Evolutionary conservation across 73 alveolate species (phyloP).

Genomic region (Paramecium bursaria): DNA sequence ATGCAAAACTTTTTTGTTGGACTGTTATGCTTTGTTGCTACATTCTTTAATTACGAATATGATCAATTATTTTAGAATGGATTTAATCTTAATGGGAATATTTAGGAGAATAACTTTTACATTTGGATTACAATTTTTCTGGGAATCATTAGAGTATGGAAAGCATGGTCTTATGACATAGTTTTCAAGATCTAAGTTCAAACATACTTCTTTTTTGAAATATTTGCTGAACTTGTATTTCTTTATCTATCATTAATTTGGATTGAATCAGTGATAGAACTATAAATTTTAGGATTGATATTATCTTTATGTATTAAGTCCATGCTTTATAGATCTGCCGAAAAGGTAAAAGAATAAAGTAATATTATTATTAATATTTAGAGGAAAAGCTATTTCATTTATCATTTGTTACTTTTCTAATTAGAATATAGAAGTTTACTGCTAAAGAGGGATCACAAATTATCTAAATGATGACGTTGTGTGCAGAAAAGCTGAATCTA

Average conservation of each 20-base stretch:
- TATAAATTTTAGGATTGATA: conserved; percentile 25
- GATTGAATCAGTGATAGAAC: conserved; percentile 53
- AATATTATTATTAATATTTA: not conserved
- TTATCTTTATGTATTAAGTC: conserved; percentile 34
- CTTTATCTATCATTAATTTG: conserved; percentile 23
- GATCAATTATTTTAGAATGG: not conserved
- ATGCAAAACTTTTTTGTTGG: conserved; percentile 40
- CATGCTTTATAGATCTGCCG: conserved; percentile 59
- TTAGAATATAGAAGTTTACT: conserved; percentile 33
- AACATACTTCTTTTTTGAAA: conserved; percentile 37
- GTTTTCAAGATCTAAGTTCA: conserved; percentile 24
- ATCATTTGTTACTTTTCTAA: conserved; percentile 30
- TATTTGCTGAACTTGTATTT: conserved; percentile 18
- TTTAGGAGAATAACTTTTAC: not conserved
- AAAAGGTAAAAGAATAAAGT: conserved; percentile 53
- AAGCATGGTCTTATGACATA: not conserved
- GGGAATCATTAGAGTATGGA: not conserved
- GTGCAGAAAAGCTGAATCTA: conserved; percentile 55
- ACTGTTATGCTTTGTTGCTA: conserved; percentile 27
- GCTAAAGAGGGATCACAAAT: conserved; percentile 48
- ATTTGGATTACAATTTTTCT: conserved; percentile 51
- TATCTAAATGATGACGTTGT: conserved; percentile 26
- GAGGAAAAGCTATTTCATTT: conserved; percentile 17
- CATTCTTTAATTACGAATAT: conserved; percentile 17
- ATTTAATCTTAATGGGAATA: not conserved